Percentiles rank a stretch among this genome's conserved stretches.
These are phyloP conservation scores for Solanum pimpinellifolium DNA, from an alignment of 257 asterid species.

Conservation along the genomic window DNA sequence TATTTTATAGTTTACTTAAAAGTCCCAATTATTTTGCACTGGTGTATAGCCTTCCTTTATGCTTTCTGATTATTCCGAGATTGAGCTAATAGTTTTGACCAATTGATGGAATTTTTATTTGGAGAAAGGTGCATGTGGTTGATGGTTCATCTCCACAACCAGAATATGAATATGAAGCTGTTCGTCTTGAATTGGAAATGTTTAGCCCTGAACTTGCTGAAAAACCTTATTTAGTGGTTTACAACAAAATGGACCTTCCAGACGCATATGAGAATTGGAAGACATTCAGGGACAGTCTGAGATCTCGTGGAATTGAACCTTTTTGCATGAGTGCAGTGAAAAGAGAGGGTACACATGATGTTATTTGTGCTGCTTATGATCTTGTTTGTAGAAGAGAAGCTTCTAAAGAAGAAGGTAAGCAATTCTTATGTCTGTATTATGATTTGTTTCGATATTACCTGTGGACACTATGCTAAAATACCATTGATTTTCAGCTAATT, in stretches of 20 bases:
- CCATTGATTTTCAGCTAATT: background rate
- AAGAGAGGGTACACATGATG: conserved; percentile 75
- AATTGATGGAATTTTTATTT: conserved; percentile 5
- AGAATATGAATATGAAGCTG: conserved; percentile 87
- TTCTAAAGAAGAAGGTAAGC: conserved; percentile 43
- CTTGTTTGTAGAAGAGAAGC: conserved; percentile 37
- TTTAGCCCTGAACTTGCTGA: conserved; percentile 83
- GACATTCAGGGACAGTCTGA: conserved; percentile 46
- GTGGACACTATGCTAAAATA: background rate
- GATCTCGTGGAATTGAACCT: conserved; percentile 60
- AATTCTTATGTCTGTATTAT: background rate
- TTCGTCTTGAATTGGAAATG: conserved; percentile 97
- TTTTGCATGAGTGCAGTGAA: conserved; percentile 85
- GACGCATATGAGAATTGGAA: conserved; percentile 78
- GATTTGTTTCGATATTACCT: background rate
- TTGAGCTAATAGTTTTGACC: conserved; percentile 4
- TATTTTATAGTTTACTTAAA: background rate
- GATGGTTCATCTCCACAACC: conserved; percentile 95
- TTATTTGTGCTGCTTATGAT: conserved; percentile 52
- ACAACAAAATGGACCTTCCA: conserved; percentile 92
- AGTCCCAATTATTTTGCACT: background rate
- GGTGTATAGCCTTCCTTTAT: background rate
- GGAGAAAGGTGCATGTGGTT: conserved; percentile 71
- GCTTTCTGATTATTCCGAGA: background rate
- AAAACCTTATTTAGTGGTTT: conserved; percentile 78